Conservation (phyloP, 2,329 filamentous ascomycete species). For the Lachnellula cervina region DNA sequence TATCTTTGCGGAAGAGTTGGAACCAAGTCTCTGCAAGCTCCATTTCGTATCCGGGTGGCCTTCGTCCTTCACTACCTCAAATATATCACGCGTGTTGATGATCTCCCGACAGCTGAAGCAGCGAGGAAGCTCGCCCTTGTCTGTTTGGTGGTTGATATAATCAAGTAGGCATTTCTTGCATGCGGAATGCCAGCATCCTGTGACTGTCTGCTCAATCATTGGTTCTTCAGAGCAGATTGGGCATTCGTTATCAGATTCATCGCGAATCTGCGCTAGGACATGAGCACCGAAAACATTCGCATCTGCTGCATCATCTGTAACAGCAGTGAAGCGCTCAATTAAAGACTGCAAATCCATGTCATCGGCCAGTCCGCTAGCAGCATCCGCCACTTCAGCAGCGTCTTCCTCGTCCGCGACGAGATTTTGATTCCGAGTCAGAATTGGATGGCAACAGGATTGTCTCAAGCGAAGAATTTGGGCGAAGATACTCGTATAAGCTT, state of each 20-base stretch:
- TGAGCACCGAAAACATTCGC: slow-evolving; percentile 76
- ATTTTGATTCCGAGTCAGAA: slow-evolving; percentile 79
- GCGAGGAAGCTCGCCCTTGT: slow-evolving; percentile 68
- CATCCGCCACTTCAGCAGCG: slow-evolving; percentile 71
- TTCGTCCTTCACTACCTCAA: slow-evolving; percentile 84
- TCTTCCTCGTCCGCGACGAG: slow-evolving; percentile 85
- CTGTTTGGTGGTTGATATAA: slow-evolving; percentile 81
- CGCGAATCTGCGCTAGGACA: slow-evolving; percentile 84
- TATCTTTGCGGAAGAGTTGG: slow-evolving; percentile 81
- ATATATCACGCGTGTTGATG: slow-evolving; percentile 79
- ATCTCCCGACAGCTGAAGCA: slow-evolving; percentile 89
- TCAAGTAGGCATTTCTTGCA: slow-evolving; percentile 90
- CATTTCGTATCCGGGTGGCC: slow-evolving; percentile 53
- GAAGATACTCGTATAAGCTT: slow-evolving; percentile 95
- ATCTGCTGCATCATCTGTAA: slow-evolving; percentile 56
- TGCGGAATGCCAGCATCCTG: slow-evolving; percentile 94
- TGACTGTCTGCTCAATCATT: slow-evolving; percentile 91
- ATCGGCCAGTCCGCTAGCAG: slow-evolving; percentile 76
- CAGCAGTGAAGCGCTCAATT: slow-evolving; percentile 75
- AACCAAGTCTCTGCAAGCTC: slow-evolving; percentile 55
- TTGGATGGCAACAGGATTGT: slow-evolving; percentile 90
- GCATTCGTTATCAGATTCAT: slow-evolving; percentile 83
- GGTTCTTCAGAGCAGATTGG: slow-evolving; percentile 93
- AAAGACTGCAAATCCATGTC: slow-evolving; percentile 92
- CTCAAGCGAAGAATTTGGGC: slow-evolving; percentile 90